These are phyloP conservation scores for Citrus trifoliata DNA, from an alignment of 345 rosid genomes.

Conservation along the genomic window DNA sequence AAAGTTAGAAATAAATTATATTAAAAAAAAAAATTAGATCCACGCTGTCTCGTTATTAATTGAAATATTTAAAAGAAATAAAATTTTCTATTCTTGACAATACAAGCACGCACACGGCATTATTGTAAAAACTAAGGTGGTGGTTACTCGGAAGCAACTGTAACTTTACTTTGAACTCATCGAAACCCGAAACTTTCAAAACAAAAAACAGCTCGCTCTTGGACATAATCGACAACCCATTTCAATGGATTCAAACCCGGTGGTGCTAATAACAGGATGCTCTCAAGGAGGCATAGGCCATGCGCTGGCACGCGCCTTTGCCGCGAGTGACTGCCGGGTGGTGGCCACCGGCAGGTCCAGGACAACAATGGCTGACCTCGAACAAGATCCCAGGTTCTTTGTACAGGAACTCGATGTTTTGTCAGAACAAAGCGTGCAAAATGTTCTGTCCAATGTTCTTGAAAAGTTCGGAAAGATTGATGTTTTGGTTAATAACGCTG, in stretches of 20 bases:
- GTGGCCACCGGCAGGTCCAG: conserved; percentile 69
- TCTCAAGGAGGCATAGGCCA: conserved; percentile 84
- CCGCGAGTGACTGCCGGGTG: conserved; percentile 55
- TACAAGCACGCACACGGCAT: no score
- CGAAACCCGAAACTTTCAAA: neutral
- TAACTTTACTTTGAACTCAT: neutral
- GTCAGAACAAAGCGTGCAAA: conserved; percentile 57
- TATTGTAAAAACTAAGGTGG: no score
- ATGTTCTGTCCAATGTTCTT: conserved; percentile 42
- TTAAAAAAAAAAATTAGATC: no score
- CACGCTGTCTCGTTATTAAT: no score
- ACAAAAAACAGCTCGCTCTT: neutral
- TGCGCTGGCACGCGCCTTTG: conserved; percentile 76
- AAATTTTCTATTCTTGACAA: fast-evolving
- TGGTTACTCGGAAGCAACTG: neutral
- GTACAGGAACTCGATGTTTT: conserved; percentile 72
- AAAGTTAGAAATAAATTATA: no score
- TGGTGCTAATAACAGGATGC: conserved; percentile 82
- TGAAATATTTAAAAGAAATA: no score
- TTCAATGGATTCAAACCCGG: conserved; percentile 44
- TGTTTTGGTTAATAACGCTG: conserved; percentile 86
- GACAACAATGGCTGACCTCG: conserved; percentile 63
- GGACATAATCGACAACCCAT: neutral
- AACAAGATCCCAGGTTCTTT: conserved; percentile 56
- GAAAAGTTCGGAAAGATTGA: conserved; percentile 66